A percentile compares a stretch with the other conserved stretches of the same genome.
phyloP scores from a whole-genome alignment of 2,329 filamentous ascomycete species.

The Pseudocercospora musae region DNA sequence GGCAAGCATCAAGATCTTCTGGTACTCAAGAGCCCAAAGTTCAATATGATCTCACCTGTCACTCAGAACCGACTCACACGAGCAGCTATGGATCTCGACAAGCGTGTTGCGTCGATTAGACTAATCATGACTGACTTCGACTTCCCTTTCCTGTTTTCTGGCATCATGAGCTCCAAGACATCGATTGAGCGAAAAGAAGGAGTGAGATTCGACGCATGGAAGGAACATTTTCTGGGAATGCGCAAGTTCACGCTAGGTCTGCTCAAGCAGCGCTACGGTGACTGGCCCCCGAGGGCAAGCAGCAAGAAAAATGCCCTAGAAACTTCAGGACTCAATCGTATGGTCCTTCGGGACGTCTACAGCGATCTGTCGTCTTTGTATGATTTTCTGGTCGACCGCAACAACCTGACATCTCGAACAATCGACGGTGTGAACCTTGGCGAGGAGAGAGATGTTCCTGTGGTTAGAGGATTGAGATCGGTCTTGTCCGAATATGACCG shows the following conservation, averaged over 20 bases:
- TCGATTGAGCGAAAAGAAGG: constrained; percentile 67
- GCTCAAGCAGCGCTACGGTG: constrained; percentile 65
- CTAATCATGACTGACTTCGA: constrained; percentile 80
- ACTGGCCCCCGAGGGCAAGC: constrained; percentile 85
- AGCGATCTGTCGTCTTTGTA: constrained; percentile 82
- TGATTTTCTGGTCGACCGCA: constrained; percentile 80
- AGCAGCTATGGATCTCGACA: constrained; percentile 74
- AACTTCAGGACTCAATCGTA: constrained; percentile 79
- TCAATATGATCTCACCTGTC: constrained; percentile 63
- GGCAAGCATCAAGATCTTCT: constrained; percentile 77
- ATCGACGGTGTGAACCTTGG: constrained; percentile 63
- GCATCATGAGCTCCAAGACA: constrained; percentile 79
- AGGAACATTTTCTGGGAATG: constrained; percentile 68
- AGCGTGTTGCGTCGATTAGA: constrained; percentile 67
- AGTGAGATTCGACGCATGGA: constrained; percentile 86
- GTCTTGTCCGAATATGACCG: constrained; percentile 86
- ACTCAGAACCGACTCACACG: constrained; percentile 80
- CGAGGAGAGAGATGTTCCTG: constrained; percentile 54
- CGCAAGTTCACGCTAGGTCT: constrained; percentile 69
- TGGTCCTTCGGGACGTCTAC: constrained; percentile 79
- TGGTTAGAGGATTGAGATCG: constrained; percentile 68
- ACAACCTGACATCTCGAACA: constrained; percentile 71
- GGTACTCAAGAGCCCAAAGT: constrained; percentile 66
- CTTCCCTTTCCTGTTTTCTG: constrained; percentile 84
- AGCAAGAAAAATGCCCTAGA: constrained; percentile 90